Conservation (phyloP, 306 rosid species). For the Trifolium pratense region DNA sequence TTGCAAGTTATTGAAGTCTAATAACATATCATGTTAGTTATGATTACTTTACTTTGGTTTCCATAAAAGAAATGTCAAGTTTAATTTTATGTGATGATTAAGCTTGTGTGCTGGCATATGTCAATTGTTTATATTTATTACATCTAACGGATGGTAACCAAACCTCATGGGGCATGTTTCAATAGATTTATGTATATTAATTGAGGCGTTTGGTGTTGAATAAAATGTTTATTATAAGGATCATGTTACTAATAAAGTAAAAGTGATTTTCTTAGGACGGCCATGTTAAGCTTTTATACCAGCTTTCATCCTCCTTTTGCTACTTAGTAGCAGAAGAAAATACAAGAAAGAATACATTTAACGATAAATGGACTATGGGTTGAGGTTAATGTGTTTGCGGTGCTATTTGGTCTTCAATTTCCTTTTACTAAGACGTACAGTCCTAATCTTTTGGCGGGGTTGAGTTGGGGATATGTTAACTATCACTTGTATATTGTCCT, state of each 20-base stretch:
- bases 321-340: slow-evolving; percentile 13
- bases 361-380: background rate
- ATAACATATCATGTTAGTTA: slow-evolving; percentile 18
- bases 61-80: background rate
- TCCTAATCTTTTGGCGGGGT: slow-evolving; percentile 10
- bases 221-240: background rate
- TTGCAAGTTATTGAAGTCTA: slow-evolving; percentile 21
- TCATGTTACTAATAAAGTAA: slow-evolving; percentile 23
- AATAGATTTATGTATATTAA: slow-evolving; percentile 28
- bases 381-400: slow-evolving; percentile 25
- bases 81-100: slow-evolving; percentile 23
- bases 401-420: slow-evolving; percentile 38
- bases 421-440: slow-evolving; percentile 15
- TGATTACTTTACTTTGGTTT: slow-evolving; percentile 14
- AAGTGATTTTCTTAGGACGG: slow-evolving; percentile 27
- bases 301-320: slow-evolving; percentile 21
- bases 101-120: slow-evolving; percentile 34
- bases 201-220: slow-evolving; percentile 31
- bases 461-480: slow-evolving; percentile 22
- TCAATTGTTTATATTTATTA: slow-evolving; percentile 35
- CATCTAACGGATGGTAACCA: slow-evolving; percentile 31
- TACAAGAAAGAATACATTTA: slow-evolving; percentile 15
- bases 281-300: slow-evolving; percentile 11
- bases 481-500: slow-evolving; percentile 7
- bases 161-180: slow-evolving; percentile 13